A percentile compares a stretch with the other conserved stretches of the same genome.
phyloP scores from a whole-genome alignment of 148 eudicot genomes.

The Cornus controversa region DNA sequence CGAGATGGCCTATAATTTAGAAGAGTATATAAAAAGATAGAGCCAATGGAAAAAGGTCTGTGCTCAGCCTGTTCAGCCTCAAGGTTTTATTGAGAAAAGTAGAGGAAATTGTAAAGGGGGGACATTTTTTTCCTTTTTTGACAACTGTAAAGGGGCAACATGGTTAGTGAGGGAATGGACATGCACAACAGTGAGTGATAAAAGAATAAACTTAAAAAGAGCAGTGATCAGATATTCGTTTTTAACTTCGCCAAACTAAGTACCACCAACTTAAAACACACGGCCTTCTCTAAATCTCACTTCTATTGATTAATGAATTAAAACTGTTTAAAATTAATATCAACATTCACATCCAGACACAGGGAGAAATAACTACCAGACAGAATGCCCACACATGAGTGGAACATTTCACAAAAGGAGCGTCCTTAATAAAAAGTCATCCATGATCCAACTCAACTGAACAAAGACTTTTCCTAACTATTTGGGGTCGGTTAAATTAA shows the following conservation, averaged over 20 bases:
- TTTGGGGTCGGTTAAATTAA: too few relatives aligned
- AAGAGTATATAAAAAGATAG: neutral
- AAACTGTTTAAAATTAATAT: too few relatives aligned
- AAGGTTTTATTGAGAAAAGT: neutral
- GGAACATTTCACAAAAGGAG: neutral
- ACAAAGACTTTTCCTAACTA: too few relatives aligned
- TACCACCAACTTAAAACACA: too few relatives aligned
- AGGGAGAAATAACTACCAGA: neutral
- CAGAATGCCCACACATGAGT: neutral
- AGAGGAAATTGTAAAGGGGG: neutral
- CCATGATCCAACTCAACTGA: too few relatives aligned
- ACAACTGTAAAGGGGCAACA: neutral
- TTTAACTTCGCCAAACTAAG: too few relatives aligned
- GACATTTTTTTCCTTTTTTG: too few relatives aligned
- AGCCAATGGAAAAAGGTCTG: neutral
- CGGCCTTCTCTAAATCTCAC: too few relatives aligned
- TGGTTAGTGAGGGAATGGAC: neutral
- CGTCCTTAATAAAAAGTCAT: neutral
- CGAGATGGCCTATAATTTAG: neutral
- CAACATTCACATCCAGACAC: too few relatives aligned
- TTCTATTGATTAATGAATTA: too few relatives aligned
- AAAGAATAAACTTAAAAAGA: neutral
- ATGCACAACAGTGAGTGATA: neutral
- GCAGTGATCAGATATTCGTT: too few relatives aligned
- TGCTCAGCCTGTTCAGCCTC: neutral